Conservation (phyloP, 129 eudicot species). For the Flaveria robusta region DNA sequence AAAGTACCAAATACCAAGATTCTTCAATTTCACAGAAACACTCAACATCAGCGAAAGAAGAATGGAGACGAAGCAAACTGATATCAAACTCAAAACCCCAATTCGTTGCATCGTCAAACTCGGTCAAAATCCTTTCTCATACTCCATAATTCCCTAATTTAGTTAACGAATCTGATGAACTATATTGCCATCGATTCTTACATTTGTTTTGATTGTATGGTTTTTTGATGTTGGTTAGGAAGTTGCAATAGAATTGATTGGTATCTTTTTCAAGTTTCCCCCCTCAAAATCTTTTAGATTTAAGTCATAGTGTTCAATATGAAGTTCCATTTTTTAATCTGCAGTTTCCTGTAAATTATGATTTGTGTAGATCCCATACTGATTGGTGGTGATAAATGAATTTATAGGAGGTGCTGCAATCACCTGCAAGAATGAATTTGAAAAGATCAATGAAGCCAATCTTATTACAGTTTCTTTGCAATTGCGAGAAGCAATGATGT, state of each 20-base stretch:
- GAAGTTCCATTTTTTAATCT: background rate
- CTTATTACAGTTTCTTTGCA: slow-evolving; percentile 65
- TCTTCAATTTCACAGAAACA: background rate
- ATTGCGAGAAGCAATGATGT: slow-evolving; percentile 65
- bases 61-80: slow-evolving; percentile 37
- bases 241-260: background rate
- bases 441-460: slow-evolving; percentile 74
- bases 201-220: background rate
- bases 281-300: too few species aligned
- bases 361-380: background rate
- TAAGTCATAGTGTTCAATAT: background rate
- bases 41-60: background rate
- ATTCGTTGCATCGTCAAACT: slow-evolving; percentile 87
- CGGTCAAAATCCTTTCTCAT: slow-evolving; percentile 40
- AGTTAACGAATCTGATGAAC: background rate
- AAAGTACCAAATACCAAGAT: slow-evolving; percentile 5
- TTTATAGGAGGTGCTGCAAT: slow-evolving; percentile 88
- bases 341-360: background rate
- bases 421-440: slow-evolving; percentile 88
- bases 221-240: background rate
- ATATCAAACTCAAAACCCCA: slow-evolving; percentile 32
- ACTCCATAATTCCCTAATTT: slow-evolving; percentile 5
- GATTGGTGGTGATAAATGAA: background rate
- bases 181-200: background rate
- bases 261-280: slow-evolving; percentile 7